These are phyloP conservation scores for Colletotrichum costaricense DNA, from an alignment of 2,329 filamentous ascomycete genomes.

Conservation along the genomic window DNA sequence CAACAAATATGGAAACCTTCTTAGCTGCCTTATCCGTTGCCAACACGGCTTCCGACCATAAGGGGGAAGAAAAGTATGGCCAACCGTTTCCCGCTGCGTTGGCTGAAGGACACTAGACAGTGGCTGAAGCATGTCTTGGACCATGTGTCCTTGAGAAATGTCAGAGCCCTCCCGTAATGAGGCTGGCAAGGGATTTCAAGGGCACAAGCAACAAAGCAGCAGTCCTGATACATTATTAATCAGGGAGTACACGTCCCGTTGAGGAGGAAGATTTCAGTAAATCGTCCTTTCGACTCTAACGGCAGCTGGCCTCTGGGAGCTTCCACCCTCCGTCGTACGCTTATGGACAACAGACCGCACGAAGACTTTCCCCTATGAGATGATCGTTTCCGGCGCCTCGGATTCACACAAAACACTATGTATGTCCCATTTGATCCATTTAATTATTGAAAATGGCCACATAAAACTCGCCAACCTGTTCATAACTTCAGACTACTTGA, in stretches of 20 bases:
- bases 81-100: slow-evolving; percentile 49
- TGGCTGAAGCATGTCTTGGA: neutral
- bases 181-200: no score
- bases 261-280: no score
- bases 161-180: no score
- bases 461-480: neutral
- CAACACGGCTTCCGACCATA: slow-evolving; percentile 39
- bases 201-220: no score
- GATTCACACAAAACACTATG: neutral
- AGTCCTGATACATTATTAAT: no score
- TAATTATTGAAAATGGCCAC: neutral
- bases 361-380: neutral
- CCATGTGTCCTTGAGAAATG: neutral
- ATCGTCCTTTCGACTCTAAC: no score
- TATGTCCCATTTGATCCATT: neutral
- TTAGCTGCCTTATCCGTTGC: slow-evolving; percentile 40
- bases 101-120: slow-evolving; percentile 39
- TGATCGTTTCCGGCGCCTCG: neutral
- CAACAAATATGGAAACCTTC: slow-evolving; percentile 39
- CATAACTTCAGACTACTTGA: neutral
- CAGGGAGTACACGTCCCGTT: no score
- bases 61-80: slow-evolving; percentile 44
- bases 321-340: no score
- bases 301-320: no score
- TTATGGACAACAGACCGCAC: neutral